Conservation (phyloP, 169 alveolate species). For the Eimeria tenella region DNA sequence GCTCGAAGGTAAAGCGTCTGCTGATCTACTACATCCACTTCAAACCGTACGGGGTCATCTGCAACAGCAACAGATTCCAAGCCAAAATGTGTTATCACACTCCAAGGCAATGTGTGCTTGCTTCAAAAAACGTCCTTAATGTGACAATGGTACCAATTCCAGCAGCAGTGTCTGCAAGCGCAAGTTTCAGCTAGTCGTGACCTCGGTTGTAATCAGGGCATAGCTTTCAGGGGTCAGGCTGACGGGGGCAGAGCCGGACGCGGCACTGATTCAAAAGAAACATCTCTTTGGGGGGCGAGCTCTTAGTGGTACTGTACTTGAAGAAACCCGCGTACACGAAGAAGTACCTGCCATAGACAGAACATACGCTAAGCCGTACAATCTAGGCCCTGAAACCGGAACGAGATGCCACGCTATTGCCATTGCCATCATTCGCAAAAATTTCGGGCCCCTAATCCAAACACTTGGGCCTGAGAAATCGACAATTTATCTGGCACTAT, state of each 20-base stretch:
- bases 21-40: constrained; percentile 77
- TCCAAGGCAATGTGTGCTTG: too few species aligned
- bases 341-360: neutral
- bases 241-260: constrained; percentile 77
- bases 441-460: too few species aligned
- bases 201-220: neutral
- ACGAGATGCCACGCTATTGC: neutral
- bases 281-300: constrained; percentile 72
- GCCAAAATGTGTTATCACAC: too few species aligned
- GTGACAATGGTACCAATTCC: neutral
- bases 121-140: too few species aligned
- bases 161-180: constrained; percentile 6
- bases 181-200: neutral
- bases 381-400: neutral
- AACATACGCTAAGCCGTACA: constrained; percentile 14
- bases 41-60: constrained; percentile 78
- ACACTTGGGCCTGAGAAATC: too few species aligned
- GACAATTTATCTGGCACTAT: too few species aligned
- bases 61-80: neutral
- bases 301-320: constrained; percentile 72
- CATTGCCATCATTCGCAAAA: too few species aligned
- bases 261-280: constrained; percentile 73
- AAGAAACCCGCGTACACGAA: constrained; percentile 73
- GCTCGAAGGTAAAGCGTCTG: constrained; percentile 76
- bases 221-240: constrained; percentile 16